Evolutionary conservation across 805 yeast species (phyloP), one percentile per base, ranked within the genome.

Genomic region (Candida railenensis): DNA sequence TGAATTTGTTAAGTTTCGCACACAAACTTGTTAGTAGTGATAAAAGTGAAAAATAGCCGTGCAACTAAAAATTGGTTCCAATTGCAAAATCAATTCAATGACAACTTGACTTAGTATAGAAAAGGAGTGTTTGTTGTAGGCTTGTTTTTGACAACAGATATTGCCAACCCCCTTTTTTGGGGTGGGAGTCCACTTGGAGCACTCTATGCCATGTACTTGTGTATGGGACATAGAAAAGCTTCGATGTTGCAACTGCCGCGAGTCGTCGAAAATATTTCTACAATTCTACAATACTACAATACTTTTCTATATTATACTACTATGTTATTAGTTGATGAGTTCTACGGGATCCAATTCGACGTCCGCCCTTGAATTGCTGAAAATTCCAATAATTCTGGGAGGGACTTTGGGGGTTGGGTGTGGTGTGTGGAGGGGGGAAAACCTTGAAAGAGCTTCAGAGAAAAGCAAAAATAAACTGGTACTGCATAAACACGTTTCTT

Each of bases 31-130:
- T 16, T 12, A 15, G 8, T 36, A 19, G 19, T 36, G 19, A 22
- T 36, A 19, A 36, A 20, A 36, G 21, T 36, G 39, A 36, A 36
- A 36, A 36, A n/a, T 36, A 36, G 39, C 19, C 16, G 30, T 25
- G 30, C 30, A 25, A 11, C 30, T 25, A 5, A 25, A 25, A 25
- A 25, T 7, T 25, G 11, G 30, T 25, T 25, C 30, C 9, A 25
- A 5, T 7, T 25, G 30, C 9, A 25, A 25, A 5, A 25, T 11
- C 30, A 25, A 25, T 25, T 25, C 9, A 5, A 25, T 25, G 30
- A 11, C 30, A 25, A 25, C 30, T 7, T 11, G 30, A 25, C 9
- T 7, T 25, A 25, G 30, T 5, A 25, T 25, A 25, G 30, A 11
- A 25, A 5, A 25, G 30, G 30, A 7, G 30, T 7, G 5, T 5